Conservation (phyloP, 305 asterid genomes). For the Rubia tinctorum region DNA sequence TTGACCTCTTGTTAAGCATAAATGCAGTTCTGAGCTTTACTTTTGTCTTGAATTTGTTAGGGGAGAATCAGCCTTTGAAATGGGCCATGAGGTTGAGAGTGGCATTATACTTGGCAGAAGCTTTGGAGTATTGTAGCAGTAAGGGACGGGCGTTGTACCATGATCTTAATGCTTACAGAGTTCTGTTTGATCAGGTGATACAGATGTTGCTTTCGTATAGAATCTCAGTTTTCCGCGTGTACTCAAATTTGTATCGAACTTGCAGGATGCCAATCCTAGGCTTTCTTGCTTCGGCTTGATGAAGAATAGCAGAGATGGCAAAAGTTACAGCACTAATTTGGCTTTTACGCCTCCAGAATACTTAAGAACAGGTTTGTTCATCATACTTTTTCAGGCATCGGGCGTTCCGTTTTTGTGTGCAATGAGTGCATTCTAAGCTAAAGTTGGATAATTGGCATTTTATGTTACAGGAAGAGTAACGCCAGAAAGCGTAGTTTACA, state of each 20-base stretch:
- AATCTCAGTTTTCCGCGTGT: no score
- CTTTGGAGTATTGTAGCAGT: constrained; percentile 79
- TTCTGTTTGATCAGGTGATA: constrained; percentile 80
- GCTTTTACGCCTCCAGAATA: constrained; percentile 95
- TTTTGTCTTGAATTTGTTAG: constrained; percentile 35
- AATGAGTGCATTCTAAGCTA: background rate
- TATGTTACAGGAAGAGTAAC: constrained; percentile 71
- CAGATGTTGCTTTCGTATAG: background rate
- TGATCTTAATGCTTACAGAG: constrained; percentile 88
- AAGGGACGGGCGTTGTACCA: constrained; percentile 82
- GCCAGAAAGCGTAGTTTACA: constrained; percentile 85
- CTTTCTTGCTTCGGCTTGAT: constrained; percentile 87
- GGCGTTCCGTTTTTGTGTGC: background rate
- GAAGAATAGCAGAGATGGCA: constrained; percentile 90
- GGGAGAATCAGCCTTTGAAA: constrained; percentile 90
- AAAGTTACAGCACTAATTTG: constrained; percentile 84
- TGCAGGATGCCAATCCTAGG: constrained; percentile 83
- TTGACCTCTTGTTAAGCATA: background rate
- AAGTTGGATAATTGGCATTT: background rate
- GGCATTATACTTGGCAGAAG: constrained; percentile 79
- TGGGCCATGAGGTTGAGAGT: constrained; percentile 96
- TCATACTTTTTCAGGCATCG: background rate
- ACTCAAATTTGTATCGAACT: background rate
- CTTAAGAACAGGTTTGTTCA: constrained; percentile 64
- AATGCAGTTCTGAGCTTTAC: constrained; percentile 21